Evolutionary conservation across 176 grass and related monocot genomes (phyloP).

Genomic region (Carex kokanica): DNA sequence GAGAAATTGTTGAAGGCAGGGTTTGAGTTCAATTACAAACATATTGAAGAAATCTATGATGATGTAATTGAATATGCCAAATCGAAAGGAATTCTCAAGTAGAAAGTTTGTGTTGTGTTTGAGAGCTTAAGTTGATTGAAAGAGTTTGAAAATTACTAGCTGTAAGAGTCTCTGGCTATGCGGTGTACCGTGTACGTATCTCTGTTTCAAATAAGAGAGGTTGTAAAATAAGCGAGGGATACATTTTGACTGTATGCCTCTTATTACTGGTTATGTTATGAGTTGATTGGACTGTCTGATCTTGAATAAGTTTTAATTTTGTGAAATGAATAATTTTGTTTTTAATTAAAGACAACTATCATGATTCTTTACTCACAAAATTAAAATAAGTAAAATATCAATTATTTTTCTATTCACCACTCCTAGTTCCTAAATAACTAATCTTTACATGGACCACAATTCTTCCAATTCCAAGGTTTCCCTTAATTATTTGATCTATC

Average conservation of each 20-base stretch:
- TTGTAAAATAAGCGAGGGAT: not conserved
- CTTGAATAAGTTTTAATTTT: not conserved
- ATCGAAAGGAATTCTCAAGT: conserved; percentile 37
- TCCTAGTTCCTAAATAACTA: too few relatives aligned
- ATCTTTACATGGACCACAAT: too few relatives aligned
- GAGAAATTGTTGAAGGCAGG: conserved; percentile 44
- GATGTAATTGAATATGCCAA: conserved; percentile 39
- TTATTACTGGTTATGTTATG: not conserved
- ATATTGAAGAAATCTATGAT: conserved; percentile 36
- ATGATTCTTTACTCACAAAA: too few relatives aligned
- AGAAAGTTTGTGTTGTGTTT: not conserved
- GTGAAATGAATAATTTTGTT: too few relatives aligned
- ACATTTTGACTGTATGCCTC: not conserved
- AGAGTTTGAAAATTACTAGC: not conserved
- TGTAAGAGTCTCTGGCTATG: not conserved
- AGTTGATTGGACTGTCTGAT: not conserved
- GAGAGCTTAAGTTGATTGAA: not conserved
- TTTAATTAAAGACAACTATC: too few relatives aligned
- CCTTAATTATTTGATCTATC: not conserved
- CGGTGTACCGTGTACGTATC: not conserved
- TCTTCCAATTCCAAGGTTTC: too few relatives aligned
- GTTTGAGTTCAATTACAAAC: conserved; percentile 48
- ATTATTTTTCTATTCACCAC: too few relatives aligned
- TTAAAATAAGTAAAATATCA: too few relatives aligned
- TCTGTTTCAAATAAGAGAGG: conserved; percentile 6